phyloP scores from a whole-genome alignment of 1,284 basidiomycete species.

The Marasmius fiardii region DNA sequence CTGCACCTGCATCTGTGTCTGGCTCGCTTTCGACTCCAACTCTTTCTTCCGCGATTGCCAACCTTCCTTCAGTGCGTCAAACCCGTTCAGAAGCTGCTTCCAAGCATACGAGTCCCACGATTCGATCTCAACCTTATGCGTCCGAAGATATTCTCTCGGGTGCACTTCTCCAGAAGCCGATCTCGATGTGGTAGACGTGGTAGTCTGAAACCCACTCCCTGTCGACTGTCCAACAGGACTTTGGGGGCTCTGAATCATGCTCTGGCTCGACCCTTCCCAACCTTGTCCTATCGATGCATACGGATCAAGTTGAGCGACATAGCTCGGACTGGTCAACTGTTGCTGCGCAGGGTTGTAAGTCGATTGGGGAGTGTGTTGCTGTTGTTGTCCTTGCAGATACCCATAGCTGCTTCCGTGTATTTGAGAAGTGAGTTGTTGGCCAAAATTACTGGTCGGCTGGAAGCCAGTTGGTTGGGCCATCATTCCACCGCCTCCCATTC shows the following conservation, averaged over 20 bases:
- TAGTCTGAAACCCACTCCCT: neutral
- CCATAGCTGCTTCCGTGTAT: conserved; percentile 38
- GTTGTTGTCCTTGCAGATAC: conserved; percentile 33
- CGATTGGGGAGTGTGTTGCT: conserved; percentile 17
- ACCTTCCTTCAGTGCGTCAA: conserved; percentile 48
- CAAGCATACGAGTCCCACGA: conserved; percentile 55
- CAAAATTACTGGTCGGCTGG: conserved; percentile 35
- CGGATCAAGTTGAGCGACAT: conserved; percentile 54
- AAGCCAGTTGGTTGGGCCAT: conserved; percentile 25
- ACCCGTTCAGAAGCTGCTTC: conserved; percentile 51
- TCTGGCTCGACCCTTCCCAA: conserved; percentile 25
- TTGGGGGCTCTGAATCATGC: conserved; percentile 21
- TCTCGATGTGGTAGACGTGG: conserved; percentile 20
- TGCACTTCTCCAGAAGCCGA: conserved; percentile 39
- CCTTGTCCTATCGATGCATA: conserved; percentile 41
- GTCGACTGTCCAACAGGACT: conserved; percentile 16
- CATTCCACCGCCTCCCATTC: conserved; percentile 9
- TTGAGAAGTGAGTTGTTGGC: conserved; percentile 28
- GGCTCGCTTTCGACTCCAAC: conserved; percentile 35
- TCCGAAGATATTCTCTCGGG: conserved; percentile 53
- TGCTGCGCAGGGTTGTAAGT: conserved; percentile 33
- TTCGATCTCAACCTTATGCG: conserved; percentile 52
- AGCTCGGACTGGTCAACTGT: conserved; percentile 38
- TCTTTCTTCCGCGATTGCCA: conserved; percentile 51
- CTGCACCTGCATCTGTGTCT: conserved; percentile 40